phyloP scores from a whole-genome alignment of 2,329 filamentous ascomycete species.

The Cordyceps pruinosa region DNA sequence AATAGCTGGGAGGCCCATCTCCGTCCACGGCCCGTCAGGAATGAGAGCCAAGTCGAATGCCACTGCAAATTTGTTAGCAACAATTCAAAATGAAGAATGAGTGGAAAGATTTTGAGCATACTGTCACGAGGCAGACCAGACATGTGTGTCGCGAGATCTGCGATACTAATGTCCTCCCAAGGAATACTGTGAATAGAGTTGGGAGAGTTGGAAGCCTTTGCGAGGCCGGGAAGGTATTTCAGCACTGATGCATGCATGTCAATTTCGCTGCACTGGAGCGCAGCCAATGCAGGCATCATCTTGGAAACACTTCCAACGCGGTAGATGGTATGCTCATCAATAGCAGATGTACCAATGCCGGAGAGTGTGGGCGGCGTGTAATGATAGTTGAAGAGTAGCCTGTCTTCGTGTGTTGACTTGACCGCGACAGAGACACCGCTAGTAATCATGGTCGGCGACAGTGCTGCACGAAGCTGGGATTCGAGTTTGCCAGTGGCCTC shows the following conservation, averaged over 20 bases:
- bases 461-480: constrained; percentile 19
- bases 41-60: constrained; percentile 27
- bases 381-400: constrained; percentile 32
- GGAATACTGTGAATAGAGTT: constrained; percentile 28
- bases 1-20: constrained; percentile 27
- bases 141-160: constrained; percentile 38
- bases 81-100: background rate
- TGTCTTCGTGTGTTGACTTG: constrained; percentile 35
- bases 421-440: constrained; percentile 33
- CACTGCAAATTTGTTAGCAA: constrained; percentile 19
- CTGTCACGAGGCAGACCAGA: constrained; percentile 34
- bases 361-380: constrained; percentile 29
- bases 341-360: constrained; percentile 18
- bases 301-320: constrained; percentile 30
- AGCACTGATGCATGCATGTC: constrained; percentile 36
- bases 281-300: constrained; percentile 26
- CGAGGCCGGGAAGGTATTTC: constrained; percentile 36
- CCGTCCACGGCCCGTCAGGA: constrained; percentile 20
- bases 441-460: constrained; percentile 22
- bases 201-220: constrained; percentile 16
- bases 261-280: constrained; percentile 24
- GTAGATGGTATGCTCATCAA: constrained; percentile 28
- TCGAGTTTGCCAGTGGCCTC: constrained; percentile 20
- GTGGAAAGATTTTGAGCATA: constrained; percentile 12
- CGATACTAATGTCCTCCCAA: constrained; percentile 43